Evolutionary conservation across 169 alveolate genomes (phyloP).

Genomic region (Eimeria acervulina): DNA sequence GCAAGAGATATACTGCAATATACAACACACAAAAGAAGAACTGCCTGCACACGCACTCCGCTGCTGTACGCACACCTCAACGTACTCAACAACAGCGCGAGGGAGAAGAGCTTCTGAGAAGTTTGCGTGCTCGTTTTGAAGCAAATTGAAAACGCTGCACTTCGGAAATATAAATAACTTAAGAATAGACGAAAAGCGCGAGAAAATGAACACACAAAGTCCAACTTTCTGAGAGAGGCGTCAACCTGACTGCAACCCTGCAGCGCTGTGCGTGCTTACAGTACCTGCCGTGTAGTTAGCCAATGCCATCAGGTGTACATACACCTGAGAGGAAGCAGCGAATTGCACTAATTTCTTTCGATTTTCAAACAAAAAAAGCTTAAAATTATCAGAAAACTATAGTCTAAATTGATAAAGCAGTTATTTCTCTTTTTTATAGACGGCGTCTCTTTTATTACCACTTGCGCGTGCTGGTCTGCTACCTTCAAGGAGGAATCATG

Average conservation of each 20-base stretch:
- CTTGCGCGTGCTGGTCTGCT: background rate
- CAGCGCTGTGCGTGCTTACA: conserved; percentile 45
- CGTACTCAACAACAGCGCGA: background rate
- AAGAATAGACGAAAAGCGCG: background rate
- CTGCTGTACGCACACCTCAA: conserved; percentile 33
- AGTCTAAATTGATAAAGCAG: background rate
- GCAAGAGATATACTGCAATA: background rate
- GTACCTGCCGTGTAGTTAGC: conserved; percentile 54
- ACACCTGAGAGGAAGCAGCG: background rate
- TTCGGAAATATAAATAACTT: background rate
- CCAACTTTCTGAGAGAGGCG: background rate
- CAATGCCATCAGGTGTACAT: background rate
- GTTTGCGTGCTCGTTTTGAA: background rate
- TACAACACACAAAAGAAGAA: background rate
- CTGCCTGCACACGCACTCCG: conserved; percentile 64
- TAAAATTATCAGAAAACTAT: background rate
- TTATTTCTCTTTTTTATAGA: background rate
- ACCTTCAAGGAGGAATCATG: background rate
- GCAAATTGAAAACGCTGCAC: background rate
- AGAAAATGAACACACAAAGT: background rate
- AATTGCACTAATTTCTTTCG: background rate
- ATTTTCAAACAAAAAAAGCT: background rate
- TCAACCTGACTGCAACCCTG: conserved; percentile 21
- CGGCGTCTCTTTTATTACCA: conserved; percentile 1
- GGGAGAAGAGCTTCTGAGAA: background rate